Base-by-base conservation (phyloP, 768 basidiomycete species). In the Lentinula sp. region DNA sequence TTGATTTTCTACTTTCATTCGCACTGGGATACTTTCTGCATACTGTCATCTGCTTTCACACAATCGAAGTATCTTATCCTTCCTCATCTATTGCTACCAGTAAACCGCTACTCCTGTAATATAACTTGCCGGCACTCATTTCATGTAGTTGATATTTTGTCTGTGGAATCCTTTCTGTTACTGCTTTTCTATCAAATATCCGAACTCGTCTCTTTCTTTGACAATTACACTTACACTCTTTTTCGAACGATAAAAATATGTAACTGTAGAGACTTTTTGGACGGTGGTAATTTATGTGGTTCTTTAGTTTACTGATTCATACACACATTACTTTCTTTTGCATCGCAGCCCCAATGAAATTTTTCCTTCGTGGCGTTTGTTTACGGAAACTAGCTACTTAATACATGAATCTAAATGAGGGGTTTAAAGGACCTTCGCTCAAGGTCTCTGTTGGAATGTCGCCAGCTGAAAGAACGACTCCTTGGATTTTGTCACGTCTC, bases 341-440 rank as follows among this genome's bases (percentile, higher is more conserved):
- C 42, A 43, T 43, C 42, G 42, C 16, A 56, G 32, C 12, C 12
- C 13, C 36, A 6, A 28, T n/a, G 2, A 35, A 10, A 35, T 39
- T 13, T 1, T 39, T 39, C 37, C 9, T 39, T 39, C 37, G 37
- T 39, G 37, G 37, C 37, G 13, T 9, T 9, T 8, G 13, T 8
- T 6, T 9, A 9, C 1, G 37, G 13, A 39, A 39, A 39, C 7
- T 13, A 4, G 37, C 7, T 2, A 1, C 36, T 67, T 69, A 80
- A 66, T 79, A 80, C 80, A 79, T 80, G 62, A 79, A 82, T 49
- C 80, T 74, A 70, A 80, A 81, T 7, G 72, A 67, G 1, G 76
- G 74, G 13, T 76, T 75, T 39, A 69, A 66, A 4, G 77, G 76
- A 8, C 82, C 81, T 60, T 76, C 71, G 10, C 71, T 70, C 36